These are phyloP conservation scores for Aspergillus sp. DNA, from an alignment of 2,329 filamentous ascomycete species.

Conservation along the genomic window DNA sequence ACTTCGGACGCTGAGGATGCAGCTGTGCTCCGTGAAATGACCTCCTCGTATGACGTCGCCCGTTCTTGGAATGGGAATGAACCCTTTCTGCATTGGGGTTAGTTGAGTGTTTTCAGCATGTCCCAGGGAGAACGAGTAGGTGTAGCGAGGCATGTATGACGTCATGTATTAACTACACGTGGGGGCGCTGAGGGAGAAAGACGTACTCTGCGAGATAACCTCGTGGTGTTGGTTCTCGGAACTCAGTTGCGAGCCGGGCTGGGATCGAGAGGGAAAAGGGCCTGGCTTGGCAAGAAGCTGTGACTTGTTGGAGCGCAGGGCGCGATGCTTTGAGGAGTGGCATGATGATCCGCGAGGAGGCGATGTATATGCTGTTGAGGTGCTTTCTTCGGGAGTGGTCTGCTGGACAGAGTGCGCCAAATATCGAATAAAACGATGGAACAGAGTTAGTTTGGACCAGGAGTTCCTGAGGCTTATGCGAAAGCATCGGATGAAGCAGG, in stretches of 20 bases:
- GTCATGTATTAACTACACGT: not conserved
- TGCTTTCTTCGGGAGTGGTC: not conserved
- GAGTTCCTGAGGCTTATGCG: not conserved
- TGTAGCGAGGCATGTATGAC: not conserved
- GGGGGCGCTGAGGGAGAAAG: not conserved
- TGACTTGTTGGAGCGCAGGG: not conserved
- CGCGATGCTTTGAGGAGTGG: not conserved
- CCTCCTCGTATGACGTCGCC: not conserved
- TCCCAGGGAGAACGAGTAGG: not conserved
- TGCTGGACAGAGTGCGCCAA: not conserved
- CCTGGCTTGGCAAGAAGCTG: not conserved
- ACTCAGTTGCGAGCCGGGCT: not conserved
- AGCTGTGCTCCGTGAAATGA: not conserved
- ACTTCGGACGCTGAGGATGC: not conserved
- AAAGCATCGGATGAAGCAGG: too few relatives aligned
- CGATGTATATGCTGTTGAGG: too few relatives aligned
- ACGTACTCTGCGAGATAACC: slow-evolving; percentile 6
- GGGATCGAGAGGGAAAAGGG: slow-evolving; percentile 2
- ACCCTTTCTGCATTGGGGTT: not conserved
- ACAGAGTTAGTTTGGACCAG: not conserved
- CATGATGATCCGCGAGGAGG: not conserved
- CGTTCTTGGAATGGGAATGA: not conserved
- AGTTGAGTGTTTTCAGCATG: not conserved
- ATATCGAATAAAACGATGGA: too few relatives aligned
- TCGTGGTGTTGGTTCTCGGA: not conserved